phyloP scores from a whole-genome alignment of 2,329 filamentous ascomycete species.

The Aspergillus viridinutans region DNA sequence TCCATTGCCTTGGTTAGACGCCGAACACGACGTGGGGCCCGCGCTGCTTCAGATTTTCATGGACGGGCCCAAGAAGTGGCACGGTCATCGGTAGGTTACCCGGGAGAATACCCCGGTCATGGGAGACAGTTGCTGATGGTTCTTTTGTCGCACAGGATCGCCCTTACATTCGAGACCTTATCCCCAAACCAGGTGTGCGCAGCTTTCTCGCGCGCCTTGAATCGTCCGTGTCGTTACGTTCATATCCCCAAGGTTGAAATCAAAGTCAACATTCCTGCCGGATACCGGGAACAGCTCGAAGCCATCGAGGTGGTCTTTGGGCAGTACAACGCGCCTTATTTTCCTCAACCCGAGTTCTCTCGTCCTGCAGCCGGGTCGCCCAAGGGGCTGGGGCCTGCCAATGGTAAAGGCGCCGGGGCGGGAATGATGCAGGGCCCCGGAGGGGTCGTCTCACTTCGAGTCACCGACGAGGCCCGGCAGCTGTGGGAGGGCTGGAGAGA shows the following conservation, averaged over 20 bases:
- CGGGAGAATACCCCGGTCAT: background rate
- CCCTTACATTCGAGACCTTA: constrained; percentile 84
- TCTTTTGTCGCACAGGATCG: constrained; percentile 55
- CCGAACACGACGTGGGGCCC: constrained; percentile 91
- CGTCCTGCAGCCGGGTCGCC: constrained; percentile 36
- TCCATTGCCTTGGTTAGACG: constrained; percentile 90
- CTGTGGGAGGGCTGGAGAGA: constrained; percentile 90
- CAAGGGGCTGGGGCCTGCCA: constrained; percentile 34
- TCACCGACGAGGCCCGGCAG: constrained; percentile 70
- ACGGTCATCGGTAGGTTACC: constrained; percentile 58
- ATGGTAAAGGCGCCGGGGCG: constrained; percentile 38
- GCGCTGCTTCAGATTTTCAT: constrained; percentile 93
- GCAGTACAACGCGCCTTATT: constrained; percentile 57
- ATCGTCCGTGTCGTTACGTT: constrained; percentile 72
- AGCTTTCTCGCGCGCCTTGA: constrained; percentile 73
- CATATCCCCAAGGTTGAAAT: constrained; percentile 71
- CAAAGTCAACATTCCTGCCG: constrained; percentile 77
- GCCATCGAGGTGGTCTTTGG: constrained; percentile 58
- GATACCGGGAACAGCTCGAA: constrained; percentile 84
- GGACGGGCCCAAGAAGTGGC: constrained; percentile 83
- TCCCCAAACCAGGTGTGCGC: constrained; percentile 77
- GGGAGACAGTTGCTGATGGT: constrained; percentile 7
- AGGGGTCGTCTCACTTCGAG: constrained; percentile 58
- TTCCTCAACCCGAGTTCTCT: constrained; percentile 55
- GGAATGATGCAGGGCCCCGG: constrained; percentile 50